A percentile compares a stretch with the other conserved stretches of the same genome.
Conservation (phyloP, 116 monocot genomes). For the Cymodocea nodosa region DNA sequence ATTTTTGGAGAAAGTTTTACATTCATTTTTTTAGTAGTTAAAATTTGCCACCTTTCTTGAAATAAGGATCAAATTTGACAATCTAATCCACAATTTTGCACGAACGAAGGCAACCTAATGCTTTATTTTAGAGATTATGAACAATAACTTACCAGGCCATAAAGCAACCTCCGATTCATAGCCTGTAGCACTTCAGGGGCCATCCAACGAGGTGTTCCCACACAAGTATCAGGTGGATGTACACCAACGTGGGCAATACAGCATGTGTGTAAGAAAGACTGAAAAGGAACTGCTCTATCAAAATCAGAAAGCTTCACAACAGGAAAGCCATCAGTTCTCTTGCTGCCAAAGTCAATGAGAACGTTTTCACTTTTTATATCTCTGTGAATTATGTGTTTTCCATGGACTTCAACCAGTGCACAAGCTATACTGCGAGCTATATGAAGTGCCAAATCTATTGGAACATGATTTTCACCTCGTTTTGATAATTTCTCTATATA, state of each 20-base stretch:
- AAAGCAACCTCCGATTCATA: slow-evolving; percentile 53
- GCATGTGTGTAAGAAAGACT: slow-evolving; percentile 62
- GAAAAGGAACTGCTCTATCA: slow-evolving; percentile 81
- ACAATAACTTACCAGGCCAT: slow-evolving; percentile 63
- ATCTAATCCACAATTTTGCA: too few relatives aligned
- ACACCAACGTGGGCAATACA: slow-evolving; percentile 83
- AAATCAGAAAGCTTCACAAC: slow-evolving; percentile 94
- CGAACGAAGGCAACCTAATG: too few relatives aligned
- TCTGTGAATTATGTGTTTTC: slow-evolving; percentile 83
- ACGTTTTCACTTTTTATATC: slow-evolving; percentile 98
- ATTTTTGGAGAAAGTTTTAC: too few relatives aligned
- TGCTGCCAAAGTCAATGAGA: slow-evolving; percentile 65
- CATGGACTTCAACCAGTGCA: slow-evolving; percentile 80
- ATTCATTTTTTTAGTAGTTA: too few relatives aligned
- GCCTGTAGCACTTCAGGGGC: slow-evolving; percentile 85
- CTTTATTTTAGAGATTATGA: not conserved
- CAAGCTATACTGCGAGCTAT: slow-evolving; percentile 78
- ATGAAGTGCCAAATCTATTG: slow-evolving; percentile 43
- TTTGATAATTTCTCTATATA: slow-evolving; percentile 51
- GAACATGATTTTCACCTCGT: slow-evolving; percentile 58
- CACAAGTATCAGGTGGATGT: slow-evolving; percentile 82
- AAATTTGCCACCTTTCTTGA: too few relatives aligned
- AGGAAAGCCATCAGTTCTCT: slow-evolving; percentile 45
- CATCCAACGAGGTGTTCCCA: slow-evolving; percentile 99
- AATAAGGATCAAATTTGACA: too few relatives aligned